Percentiles rank a stretch among this genome's conserved stretches.
Conservation (phyloP, 129 eudicot species). For the sunflower (Helianthus annuus) region DNA sequence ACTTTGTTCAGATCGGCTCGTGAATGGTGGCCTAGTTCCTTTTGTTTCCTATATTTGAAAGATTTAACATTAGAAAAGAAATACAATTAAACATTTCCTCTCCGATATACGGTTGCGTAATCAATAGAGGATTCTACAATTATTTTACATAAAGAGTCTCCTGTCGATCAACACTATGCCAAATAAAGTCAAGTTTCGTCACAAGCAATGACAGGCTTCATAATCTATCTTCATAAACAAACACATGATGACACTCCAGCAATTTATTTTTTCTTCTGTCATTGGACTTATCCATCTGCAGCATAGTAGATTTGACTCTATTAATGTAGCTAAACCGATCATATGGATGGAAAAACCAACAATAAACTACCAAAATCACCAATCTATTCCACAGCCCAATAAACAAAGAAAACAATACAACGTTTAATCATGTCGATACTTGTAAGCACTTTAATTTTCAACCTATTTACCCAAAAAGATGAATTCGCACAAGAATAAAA, state of each 20-base stretch:
- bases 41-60: no score
- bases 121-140: background rate
- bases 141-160: background rate
- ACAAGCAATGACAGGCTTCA: constrained; percentile 28
- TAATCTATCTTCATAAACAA: constrained; percentile 4
- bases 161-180: constrained; percentile 6
- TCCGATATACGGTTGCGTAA: no score
- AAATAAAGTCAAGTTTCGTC: constrained; percentile 1
- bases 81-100: no score
- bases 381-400: background rate
- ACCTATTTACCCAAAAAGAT: background rate
- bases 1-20: no score
- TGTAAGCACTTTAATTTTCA: no score
- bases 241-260: constrained; percentile 7
- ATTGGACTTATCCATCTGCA: constrained; percentile 27
- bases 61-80: no score
- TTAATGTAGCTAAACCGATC: background rate
- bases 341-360: background rate
- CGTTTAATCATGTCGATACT: background rate
- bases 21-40: no score
- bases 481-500: background rate
- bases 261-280: constrained; percentile 11
- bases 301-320: constrained; percentile 22
- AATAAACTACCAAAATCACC: constrained; percentile 4
- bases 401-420: background rate